Percentiles rank a stretch among this genome's conserved stretches.
These are phyloP conservation scores for Beauveria sp. DNA, from an alignment of 2,329 filamentous ascomycete genomes.

Conservation along the genomic window DNA sequence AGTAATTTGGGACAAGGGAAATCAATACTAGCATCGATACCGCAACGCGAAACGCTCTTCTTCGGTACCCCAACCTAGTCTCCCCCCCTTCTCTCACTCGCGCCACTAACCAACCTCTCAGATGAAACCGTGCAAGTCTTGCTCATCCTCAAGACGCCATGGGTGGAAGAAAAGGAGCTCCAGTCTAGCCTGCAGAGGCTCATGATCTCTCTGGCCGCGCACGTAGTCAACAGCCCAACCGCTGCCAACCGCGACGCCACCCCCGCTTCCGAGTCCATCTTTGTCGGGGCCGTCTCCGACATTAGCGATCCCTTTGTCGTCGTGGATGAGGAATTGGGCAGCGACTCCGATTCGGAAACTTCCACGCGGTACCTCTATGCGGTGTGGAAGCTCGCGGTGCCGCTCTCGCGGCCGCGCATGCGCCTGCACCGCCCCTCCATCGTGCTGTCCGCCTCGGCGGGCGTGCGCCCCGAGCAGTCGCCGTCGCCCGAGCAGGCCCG, in stretches of 20 bases:
- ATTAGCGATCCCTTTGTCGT: slow-evolving; percentile 43
- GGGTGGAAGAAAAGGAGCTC: slow-evolving; percentile 48
- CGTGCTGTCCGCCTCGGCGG: slow-evolving; percentile 56
- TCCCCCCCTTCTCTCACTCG: slow-evolving; percentile 27
- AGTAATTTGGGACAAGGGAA: slow-evolving; percentile 33
- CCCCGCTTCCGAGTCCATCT: slow-evolving; percentile 47
- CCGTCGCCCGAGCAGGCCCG: slow-evolving; percentile 18
- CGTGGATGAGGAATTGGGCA: slow-evolving; percentile 30
- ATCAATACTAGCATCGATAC: slow-evolving; percentile 48
- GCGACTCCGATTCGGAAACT: slow-evolving; percentile 19
- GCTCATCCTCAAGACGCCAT: slow-evolving; percentile 58
- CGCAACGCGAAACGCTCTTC: slow-evolving; percentile 57
- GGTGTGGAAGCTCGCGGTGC: slow-evolving; percentile 53
- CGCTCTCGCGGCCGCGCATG: slow-evolving; percentile 51
- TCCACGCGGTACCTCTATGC: slow-evolving; percentile 38
- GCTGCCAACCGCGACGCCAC: slow-evolving; percentile 36
- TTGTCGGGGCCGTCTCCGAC: slow-evolving; percentile 44
- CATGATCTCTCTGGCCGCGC: slow-evolving; percentile 59
- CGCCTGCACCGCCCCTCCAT: slow-evolving; percentile 59
- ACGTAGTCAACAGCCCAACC: slow-evolving; percentile 51
- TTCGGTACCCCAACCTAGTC: slow-evolving; percentile 50
- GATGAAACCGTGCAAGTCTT: slow-evolving; percentile 68
- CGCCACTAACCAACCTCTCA: slow-evolving; percentile 32
- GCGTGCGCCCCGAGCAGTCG: slow-evolving; percentile 42
- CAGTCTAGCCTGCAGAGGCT: slow-evolving; percentile 54